phyloP scores from a whole-genome alignment of 352 stramenopile genomes.

The Phytopythium vexans region DNA sequence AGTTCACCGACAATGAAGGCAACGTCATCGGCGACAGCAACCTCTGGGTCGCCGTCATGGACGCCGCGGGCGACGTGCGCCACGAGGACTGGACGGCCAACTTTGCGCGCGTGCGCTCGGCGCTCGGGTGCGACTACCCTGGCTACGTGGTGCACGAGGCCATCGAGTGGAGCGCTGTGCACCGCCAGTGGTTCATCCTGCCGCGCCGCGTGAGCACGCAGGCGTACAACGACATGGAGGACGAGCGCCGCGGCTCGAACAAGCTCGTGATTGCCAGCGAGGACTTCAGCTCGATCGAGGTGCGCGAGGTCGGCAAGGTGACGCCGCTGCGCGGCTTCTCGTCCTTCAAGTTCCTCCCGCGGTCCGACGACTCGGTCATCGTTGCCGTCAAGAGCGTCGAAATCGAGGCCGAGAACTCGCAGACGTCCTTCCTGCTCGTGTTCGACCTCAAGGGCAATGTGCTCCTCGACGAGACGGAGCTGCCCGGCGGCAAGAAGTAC shows the following conservation, averaged over 20 bases:
- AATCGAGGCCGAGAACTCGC: constrained; percentile 84
- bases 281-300: constrained; percentile 84
- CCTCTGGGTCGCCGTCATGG: constrained; percentile 95
- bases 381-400: constrained; percentile 94
- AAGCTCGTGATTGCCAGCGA: constrained; percentile 88
- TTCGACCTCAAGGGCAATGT: constrained; percentile 91
- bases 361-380: constrained; percentile 88
- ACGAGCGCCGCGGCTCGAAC: constrained; percentile 93
- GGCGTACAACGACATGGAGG: constrained; percentile 94
- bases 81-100: constrained; percentile 94
- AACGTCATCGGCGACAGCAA: constrained; percentile 95
- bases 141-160: constrained; percentile 98
- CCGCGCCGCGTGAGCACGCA: constrained; percentile 94
- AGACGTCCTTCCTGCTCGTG: constrained; percentile 92
- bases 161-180: constrained; percentile 93
- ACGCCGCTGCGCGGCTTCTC: constrained; percentile 90
- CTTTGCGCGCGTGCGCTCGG: constrained; percentile 92
- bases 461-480: constrained; percentile 88
- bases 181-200: constrained; percentile 97
- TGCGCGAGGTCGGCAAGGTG: constrained; percentile 78
- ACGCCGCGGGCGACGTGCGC: constrained; percentile 65
- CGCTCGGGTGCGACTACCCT: constrained; percentile 85
- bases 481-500: constrained; percentile 91
- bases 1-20: constrained; percentile 91
- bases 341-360: constrained; percentile 94